Evolutionary conservation across 2,329 filamentous ascomycete genomes (phyloP), one percentile per base, ranked within the genome.

Genomic region (Neopestalotiopsis clavispora): DNA sequence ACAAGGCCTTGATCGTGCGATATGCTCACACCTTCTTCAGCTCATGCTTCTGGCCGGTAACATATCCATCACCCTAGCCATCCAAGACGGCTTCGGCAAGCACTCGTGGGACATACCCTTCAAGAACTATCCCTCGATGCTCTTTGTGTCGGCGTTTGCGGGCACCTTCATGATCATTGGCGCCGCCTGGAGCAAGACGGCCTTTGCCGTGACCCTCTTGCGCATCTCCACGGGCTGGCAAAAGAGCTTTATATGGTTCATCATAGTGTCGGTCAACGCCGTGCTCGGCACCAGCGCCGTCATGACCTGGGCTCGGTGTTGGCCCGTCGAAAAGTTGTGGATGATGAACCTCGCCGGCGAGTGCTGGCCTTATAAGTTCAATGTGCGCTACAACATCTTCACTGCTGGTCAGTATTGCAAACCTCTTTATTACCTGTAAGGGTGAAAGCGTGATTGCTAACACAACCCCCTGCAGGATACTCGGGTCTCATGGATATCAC

Each of bases 401-500:
- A 74, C 76, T 0, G 74, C 75, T 4, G 70, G 77, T 78, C 71
- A 66, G 74, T 67, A 14, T 14, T 63, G 28, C 4, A 28, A 4
- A 28, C 60, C 28, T 20, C 45, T 40, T 63, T 52, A 6, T 2
- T 9, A 14, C 20, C n/a, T 2, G 12, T 34, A 1, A 6, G 9
- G 3, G 4, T 38, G 34, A 69, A 72, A 76, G 12, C 23, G 12
- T 10, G 4, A 4, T 23, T 52, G 14, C 60, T 38, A 45, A 63
- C 2, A 3, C 17, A 12, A 28, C 23, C 23, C 23, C 45, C 13
- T 49, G 4, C n/a, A 64, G 61, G 72, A 0, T 81, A 80, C 65
- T 81, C 80, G 2, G 80, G 78, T 0, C 69, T 71, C 1, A 79
- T 81, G 74, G 82, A 84, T n/a, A 77, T 84, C 13, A 68, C 80